These are phyloP conservation scores for Boechera stricta DNA, from an alignment of 345 rosid genomes.

Conservation along the genomic window DNA sequence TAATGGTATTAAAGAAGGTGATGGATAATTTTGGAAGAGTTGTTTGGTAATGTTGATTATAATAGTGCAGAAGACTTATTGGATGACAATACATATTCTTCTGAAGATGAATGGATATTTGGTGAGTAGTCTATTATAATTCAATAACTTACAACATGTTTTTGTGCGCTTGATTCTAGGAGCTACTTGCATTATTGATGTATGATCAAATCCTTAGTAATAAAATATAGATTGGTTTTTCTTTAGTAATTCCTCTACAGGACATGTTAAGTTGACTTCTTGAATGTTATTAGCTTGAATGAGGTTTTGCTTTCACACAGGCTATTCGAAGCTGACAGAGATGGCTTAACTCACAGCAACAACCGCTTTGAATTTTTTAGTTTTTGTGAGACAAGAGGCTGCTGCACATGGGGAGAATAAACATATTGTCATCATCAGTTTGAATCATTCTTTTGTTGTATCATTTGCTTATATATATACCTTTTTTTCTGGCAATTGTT, in stretches of 20 bases:
- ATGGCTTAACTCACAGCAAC: slow-evolving; percentile 1
- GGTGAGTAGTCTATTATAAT: neutral
- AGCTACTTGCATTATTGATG: neutral
- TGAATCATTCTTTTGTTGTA: no score
- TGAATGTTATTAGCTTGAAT: neutral
- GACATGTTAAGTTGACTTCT: slow-evolving; percentile 29
- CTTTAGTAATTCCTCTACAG: slow-evolving; percentile 5
- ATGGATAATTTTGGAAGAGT: neutral
- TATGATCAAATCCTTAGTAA: neutral
- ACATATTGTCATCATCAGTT: no score
- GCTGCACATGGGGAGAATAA: no score
- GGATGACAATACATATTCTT: neutral
- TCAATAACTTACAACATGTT: neutral
- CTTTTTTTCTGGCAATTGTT: no score
- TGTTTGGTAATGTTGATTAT: no score
- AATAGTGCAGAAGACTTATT: no score
- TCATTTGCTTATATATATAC: no score
- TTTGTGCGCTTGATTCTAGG: neutral
- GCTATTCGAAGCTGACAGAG: slow-evolving; percentile 27
- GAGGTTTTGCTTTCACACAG: slow-evolving; percentile 1
- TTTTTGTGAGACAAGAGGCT: no score
- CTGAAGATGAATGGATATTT: neutral
- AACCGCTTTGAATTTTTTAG: slow-evolving; percentile 9
- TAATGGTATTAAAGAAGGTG: no score
- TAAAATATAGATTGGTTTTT: neutral